Evolutionary conservation across 2,329 filamentous ascomycete genomes (phyloP).

Genomic region (Botryotinia globosa): DNA sequence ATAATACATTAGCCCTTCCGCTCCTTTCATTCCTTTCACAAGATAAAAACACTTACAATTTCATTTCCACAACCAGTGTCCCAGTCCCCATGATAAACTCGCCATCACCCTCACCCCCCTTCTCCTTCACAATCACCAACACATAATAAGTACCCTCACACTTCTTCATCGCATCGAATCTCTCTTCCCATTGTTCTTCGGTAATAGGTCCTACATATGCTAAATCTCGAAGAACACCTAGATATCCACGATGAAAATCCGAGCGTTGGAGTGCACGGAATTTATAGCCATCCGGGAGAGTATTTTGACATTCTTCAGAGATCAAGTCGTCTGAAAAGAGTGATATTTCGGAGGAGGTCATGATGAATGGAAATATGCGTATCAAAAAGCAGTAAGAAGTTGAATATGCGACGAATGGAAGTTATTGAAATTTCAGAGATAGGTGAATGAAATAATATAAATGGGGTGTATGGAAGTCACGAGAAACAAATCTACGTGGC

Average conservation of each 20-base stretch:
- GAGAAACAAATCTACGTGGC: not conserved
- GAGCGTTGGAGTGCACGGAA: constrained; percentile 18
- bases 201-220: constrained; percentile 71
- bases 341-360: not conserved
- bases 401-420: not conserved
- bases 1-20: not conserved
- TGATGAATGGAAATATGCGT: not conserved
- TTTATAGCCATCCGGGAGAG: constrained; percentile 13
- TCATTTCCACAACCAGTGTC: constrained; percentile 83
- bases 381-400: not conserved
- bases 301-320: constrained; percentile 4
- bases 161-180: constrained; percentile 72
- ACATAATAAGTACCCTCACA: constrained; percentile 71
- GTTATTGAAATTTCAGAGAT: not conserved
- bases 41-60: constrained; percentile 62
- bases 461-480: constrained; percentile 13
- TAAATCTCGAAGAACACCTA: constrained; percentile 16
- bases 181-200: constrained; percentile 68
- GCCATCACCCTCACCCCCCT: constrained; percentile 60
- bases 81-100: constrained; percentile 77
- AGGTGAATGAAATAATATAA: not conserved
- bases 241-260: constrained; percentile 12
- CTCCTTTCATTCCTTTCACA: not conserved
- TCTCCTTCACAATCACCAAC: constrained; percentile 60
- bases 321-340: constrained; percentile 15